Base-by-base conservation (phyloP, 148 eudicot genomes). In the Camellia sinensis region DNA sequence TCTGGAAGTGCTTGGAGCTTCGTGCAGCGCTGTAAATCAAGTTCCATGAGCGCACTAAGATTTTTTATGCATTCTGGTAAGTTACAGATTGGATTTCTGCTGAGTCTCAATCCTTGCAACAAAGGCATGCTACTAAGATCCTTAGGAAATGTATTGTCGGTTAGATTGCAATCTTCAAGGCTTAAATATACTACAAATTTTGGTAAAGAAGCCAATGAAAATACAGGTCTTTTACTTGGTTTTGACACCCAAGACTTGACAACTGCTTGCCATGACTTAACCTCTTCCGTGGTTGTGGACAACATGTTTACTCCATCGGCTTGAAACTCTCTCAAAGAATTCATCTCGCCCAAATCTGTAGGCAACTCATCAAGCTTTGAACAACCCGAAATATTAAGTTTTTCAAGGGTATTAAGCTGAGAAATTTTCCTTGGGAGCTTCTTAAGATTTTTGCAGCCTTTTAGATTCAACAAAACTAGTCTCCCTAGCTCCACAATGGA, bases 1-100 rank as follows among this genome's bases (percentile, higher is more conserved):
- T 71, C 74, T 3, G 74, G 74, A 44, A 71, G 53, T 14, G 74
- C 10, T 14, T 43, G 74, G 19, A 71, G 56, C 19, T 54, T 71
- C 3, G 53, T 44, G 74, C 74, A 71, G 48, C n/a, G 18, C 7
- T 71, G 5, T 45, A 71, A 71, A 3, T 4, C 1, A 43, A 71
- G 52, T 21, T 3, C 19, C 7, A 19, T 0, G 21, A 60, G 74
- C 8, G 37, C 14, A 48, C 6, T 48, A 48, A 71, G 22, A 21
- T 18, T 9, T 66, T 12, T 54, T 8, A 9, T 54, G 59, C 59
- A 6, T 8, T 6, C 59, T 54, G 59, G 59, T 54, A 6, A 13
- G 59, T 12, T 54, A 54, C 59, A 29, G 13, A 66, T 22, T 11
- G 69, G 59, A 12, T 54, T 54, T 12, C 59, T 12, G 12, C 13